A percentile compares a stretch with the other conserved stretches of the same genome.
Evolutionary conservation across 2,329 filamentous ascomycete genomes (phyloP).

Genomic region (Neocatenulostroma microsporum): DNA sequence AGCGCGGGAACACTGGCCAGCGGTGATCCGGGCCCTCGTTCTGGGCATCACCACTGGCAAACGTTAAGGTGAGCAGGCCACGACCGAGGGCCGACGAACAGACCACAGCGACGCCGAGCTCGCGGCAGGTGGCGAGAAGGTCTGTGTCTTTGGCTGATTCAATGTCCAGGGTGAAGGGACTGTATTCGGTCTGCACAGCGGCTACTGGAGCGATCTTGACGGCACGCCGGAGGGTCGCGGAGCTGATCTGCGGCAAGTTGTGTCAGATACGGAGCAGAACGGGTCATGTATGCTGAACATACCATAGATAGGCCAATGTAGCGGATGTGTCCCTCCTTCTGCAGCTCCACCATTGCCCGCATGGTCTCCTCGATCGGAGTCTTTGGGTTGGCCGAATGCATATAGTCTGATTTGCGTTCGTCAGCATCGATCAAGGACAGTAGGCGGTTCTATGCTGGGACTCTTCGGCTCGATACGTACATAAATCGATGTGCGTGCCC

Average conservation of each 20-base stretch:
- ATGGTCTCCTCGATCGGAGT: slow-evolving; percentile 46
- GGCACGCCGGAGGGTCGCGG: slow-evolving; percentile 43
- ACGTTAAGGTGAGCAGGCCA: slow-evolving; percentile 19
- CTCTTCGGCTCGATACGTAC: slow-evolving; percentile 17
- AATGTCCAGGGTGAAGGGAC: slow-evolving; percentile 41
- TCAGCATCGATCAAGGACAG: too few relatives aligned
- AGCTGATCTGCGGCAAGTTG: slow-evolving; percentile 38
- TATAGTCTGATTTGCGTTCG: too few relatives aligned
- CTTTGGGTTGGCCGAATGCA: slow-evolving; percentile 32
- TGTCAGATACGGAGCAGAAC: too few relatives aligned
- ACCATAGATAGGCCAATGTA: slow-evolving; percentile 44
- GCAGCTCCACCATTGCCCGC: slow-evolving; percentile 40
- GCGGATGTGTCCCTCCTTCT: slow-evolving; percentile 42
- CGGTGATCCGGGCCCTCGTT: slow-evolving; percentile 8
- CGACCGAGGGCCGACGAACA: slow-evolving; percentile 33
- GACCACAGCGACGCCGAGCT: slow-evolving; percentile 37
- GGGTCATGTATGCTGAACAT: too few relatives aligned
- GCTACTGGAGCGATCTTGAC: slow-evolving; percentile 40
- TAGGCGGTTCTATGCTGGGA: background rate
- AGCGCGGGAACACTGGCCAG: slow-evolving; percentile 31
- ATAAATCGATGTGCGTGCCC: slow-evolving; percentile 49
- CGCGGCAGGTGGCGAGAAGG: too few relatives aligned
- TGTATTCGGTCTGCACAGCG: slow-evolving; percentile 47
- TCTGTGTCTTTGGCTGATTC: slow-evolving; percentile 32
- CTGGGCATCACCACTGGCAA: too few relatives aligned